A percentile compares a stretch with the other conserved stretches of the same genome.
These are phyloP conservation scores for Backusella circina DNA, from an alignment of 192 early-diverging fungal species.

Conservation along the genomic window DNA sequence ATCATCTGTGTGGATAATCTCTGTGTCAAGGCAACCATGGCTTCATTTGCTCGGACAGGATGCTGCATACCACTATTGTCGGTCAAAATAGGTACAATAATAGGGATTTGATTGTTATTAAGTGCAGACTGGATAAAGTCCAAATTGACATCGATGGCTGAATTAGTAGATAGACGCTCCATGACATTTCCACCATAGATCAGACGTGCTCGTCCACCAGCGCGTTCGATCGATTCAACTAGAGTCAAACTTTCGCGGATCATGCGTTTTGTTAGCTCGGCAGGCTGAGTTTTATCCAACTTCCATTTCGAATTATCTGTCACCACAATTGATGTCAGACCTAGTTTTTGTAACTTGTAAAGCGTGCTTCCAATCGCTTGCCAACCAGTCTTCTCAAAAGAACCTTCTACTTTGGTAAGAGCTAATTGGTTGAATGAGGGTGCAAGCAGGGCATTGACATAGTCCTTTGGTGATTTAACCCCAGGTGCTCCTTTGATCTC, in stretches of 20 bases:
- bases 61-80: slow-evolving; percentile 32
- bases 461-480: slow-evolving; percentile 26
- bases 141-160: slow-evolving; percentile 7
- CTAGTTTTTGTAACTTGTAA: slow-evolving; percentile 62
- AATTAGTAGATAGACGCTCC: neutral
- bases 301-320: slow-evolving; percentile 54
- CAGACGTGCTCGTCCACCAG: slow-evolving; percentile 67
- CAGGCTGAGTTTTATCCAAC: slow-evolving; percentile 8
- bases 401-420: slow-evolving; percentile 53
- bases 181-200: slow-evolving; percentile 64
- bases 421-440: slow-evolving; percentile 49
- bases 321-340: slow-evolving; percentile 60
- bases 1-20: slow-evolving; percentile 26
- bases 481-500: neutral
- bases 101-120: slow-evolving; percentile 61
- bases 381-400: slow-evolving; percentile 40
- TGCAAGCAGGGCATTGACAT: slow-evolving; percentile 37
- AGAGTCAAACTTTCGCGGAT: slow-evolving; percentile 53
- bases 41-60: slow-evolving; percentile 47
- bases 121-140: slow-evolving; percentile 57
- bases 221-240: slow-evolving; percentile 68
- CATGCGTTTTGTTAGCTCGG: slow-evolving; percentile 35
- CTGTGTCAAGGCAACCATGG: slow-evolving; percentile 50
- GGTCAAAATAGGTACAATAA: slow-evolving; percentile 47
- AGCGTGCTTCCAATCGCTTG: slow-evolving; percentile 49